Evolutionary conservation across 768 basidiomycete genomes (phyloP), one percentile per base, ranked within the genome.

Genomic region (Kwoniella heveanensis): DNA sequence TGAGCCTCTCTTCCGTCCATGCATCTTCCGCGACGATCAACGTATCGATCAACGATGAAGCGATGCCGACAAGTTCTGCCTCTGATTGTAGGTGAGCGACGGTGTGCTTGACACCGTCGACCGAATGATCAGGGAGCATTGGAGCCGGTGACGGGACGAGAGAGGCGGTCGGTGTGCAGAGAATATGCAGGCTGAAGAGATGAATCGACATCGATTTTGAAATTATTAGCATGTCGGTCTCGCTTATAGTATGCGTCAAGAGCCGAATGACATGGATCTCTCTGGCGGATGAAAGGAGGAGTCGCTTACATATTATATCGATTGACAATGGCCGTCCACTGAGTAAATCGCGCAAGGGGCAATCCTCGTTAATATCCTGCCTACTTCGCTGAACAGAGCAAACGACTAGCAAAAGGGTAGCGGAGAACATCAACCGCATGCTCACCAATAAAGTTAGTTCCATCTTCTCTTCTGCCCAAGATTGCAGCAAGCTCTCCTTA

Each of bases 241-340:
- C n/a, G n/a, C n/a, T n/a, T n/a, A n/a, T n/a, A n/a, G n/a, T n/a
- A n/a, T n/a, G n/a, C n/a, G n/a, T n/a, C n/a, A n/a, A n/a, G n/a
- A n/a, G n/a, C n/a, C n/a, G n/a, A n/a, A n/a, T n/a, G n/a, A n/a
- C n/a, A n/a, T n/a, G n/a, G n/a, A n/a, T n/a, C n/a, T n/a, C n/a
- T n/a, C n/a, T n/a, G n/a, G n/a, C n/a, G n/a, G n/a, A n/a, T n/a
- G n/a, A n/a, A n/a, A n/a, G n/a, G n/a, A n/a, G n/a, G n/a, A n/a
- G n/a, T n/a, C n/a, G n/a, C 62, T 26, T 39, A 64, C 62, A 64
- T 52, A 17, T 64, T 57, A 32, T 64, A 58, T 46, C 62, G 55
- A 53, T 64, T 64, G n/a, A 57, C 46, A 4, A 64, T 50, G 6
- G 62, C 56, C 17, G 55, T 58, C 62, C 62, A 64, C 48, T 51